Evolutionary conservation across 108 stramenopile genomes (phyloP), one percentile per base, ranked within the genome.

Genomic region (Phaeodactylum tricornutum): DNA sequence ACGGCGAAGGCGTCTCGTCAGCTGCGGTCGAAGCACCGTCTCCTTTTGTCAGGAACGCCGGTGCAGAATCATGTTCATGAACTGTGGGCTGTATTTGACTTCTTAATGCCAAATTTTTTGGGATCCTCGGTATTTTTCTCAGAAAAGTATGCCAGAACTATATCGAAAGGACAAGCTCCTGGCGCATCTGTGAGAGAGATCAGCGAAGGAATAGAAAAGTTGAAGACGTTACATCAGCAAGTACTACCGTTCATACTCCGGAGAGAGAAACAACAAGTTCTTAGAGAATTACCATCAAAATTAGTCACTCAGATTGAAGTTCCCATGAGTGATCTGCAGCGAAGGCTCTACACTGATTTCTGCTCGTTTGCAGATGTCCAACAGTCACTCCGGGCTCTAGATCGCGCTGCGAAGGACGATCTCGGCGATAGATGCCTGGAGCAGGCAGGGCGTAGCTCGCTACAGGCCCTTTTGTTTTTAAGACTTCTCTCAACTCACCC

Each of bases 11-110:
- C 91, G 21, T 82, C 90, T n/a, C 62, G 87, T 20, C 58, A 46
- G 14, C 9, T 94, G 9, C 63, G 61, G 20, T 63, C 85, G 22
- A 39, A 62, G 17, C 80, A 96, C 66, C 75, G 82, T 42, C 55
- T 95, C 21, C 67, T 97, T 36, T 55, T 95, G 44, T 94, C 87
- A 19, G 96, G 96, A 23, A 97, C 94, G 27, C 90, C 92, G 11
- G 71, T 96, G 15, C 95, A 99, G 64, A 97, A 97, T 64, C 85
- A 86, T 43, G 93, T 99, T n/a, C 67, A 92, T 43, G 98, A 99
- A 54, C 66, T 99, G 9, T 97, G 95, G 96, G 87, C 96, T 42
- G 72, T 84, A 9, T 93, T 99, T 57, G 96, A 99, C 49, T 99
- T 95, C 43, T 79, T 99, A 3, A 79, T 97, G 79, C 96, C 96